Base-by-base conservation (phyloP, 2,329 filamentous ascomycete species). In the Botrytis pseudocinerea region DNA sequence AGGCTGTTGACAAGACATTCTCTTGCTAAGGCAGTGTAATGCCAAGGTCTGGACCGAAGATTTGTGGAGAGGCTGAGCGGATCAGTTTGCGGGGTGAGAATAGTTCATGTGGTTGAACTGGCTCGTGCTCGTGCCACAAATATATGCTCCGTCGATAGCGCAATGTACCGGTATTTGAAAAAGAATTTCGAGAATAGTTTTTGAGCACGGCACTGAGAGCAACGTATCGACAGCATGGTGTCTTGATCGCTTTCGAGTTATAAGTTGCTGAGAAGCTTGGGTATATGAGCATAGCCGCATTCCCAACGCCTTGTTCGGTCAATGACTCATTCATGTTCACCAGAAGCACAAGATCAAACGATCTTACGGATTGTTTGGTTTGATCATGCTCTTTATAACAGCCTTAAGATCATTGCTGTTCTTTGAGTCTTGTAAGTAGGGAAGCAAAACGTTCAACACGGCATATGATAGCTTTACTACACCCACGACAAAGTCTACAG, bases 1-100 rank as follows among this genome's bases (percentile, higher is more conserved):
- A 64, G 69, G 60, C 44, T 64, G 10, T 70, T 64, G 44, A 65
- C 59, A 16, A 71, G 32, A 71, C 65, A 44, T 25, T 57, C n/a
- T 69, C 48, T 69, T n/a, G 48, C 10, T 57, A 68, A 25, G 48
- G 35, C 65, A 68, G 65, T 68, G 65, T 68, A 68, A 68, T 57
- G 48, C 65, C 65, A 68, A 68, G 65, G 48, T 42, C 65, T 57
- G 25, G 64, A 68, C 46, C 64, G 28, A 32, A 68, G 46, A 48
- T 54, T 42, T 40, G 65, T 68, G 65, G 48, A n/a, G 64, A 18
- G 46, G 48, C 65, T 68, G 46, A 68, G 22, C 14, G 9, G 46
- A 66, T 66, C 46, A 66, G 64, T 66, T 66, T 68, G 46, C 48
- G 63, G 44, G 63, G 63, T 38, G 32, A 22, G n/a, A 25, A 18